These are phyloP conservation scores for Hygrocybe punicea DNA, from an alignment of 768 basidiomycete genomes.

Conservation along the genomic window DNA sequence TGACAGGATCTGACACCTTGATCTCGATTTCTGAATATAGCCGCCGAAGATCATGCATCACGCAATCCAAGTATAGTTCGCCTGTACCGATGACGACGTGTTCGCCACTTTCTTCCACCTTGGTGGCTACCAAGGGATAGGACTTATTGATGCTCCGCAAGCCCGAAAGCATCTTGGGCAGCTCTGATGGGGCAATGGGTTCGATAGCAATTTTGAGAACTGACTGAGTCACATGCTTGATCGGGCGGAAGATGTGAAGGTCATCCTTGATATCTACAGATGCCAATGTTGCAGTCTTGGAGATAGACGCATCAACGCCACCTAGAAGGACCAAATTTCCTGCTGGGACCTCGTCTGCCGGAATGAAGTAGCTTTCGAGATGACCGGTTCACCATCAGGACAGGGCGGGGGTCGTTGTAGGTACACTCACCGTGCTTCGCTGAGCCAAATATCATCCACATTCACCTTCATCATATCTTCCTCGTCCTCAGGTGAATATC, in stretches of 20 bases:
- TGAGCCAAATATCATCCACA: constrained; percentile 87
- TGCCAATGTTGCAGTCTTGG: constrained; percentile 90
- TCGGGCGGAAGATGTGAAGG: constrained; percentile 90
- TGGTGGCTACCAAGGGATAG: constrained; percentile 89
- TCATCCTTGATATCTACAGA: constrained; percentile 74
- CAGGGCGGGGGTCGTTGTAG: constrained; percentile 1
- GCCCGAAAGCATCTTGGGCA: constrained; percentile 98
- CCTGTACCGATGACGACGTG: constrained; percentile 97
- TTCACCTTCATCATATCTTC: constrained; percentile 90
- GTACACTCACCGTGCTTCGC: constrained; percentile 74
- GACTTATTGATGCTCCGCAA: constrained; percentile 96
- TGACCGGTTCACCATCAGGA: constrained; percentile 5
- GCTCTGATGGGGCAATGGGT: constrained; percentile 93
- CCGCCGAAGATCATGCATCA: constrained; percentile 90
- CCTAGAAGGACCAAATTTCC: constrained; percentile 92
- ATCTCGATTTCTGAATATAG: constrained; percentile 98
- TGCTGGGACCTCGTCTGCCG: constrained; percentile 81
- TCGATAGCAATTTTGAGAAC: constrained; percentile 98
- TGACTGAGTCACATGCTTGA: constrained; percentile 95
- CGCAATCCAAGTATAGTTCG: constrained; percentile 93
- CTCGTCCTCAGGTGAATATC: constrained; percentile 98
- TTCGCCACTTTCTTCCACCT: constrained; percentile 98
- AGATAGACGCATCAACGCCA: constrained; percentile 91
- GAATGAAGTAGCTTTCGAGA: constrained; percentile 75
- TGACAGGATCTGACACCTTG: constrained; percentile 98